Base-by-base conservation (phyloP, 345 rosid genomes). In the Gossypium sturtianum region DNA sequence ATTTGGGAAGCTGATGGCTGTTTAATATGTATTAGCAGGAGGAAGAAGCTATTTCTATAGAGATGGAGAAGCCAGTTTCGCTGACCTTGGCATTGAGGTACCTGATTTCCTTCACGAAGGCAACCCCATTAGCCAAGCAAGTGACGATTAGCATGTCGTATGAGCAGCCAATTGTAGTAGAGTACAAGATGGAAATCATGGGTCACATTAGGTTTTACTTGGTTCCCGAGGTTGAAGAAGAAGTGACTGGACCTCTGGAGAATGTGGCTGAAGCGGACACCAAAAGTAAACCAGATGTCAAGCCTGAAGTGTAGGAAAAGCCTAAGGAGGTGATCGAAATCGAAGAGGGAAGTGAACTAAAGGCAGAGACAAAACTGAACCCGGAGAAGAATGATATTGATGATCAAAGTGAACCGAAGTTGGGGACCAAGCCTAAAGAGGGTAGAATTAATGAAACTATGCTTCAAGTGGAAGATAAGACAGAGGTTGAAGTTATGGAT, bases 151-250 rank as follows among this genome's bases (percentile, higher is more conserved):
- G 34, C 11, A 11, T 66, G 70, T 45, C 38, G 0, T 12, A 2
- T 11, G 70, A 45, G 5, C 19, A 20, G 29, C 70, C 70, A 12
- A 12, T 45, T 20, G 34, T 20, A 45, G 12, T 66, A 1, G 71
- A 66, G 38, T 66, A 66, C 71, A 66, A 45, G 12, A 66, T 66
- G 34, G 38, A 20, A 62, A 16, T 7, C 41, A 34, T 19, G 53
- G 52, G 53, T 66, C 11, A 66, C 70, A 20, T 66, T 3, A 66
- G 70, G 70, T 66, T 66, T 7, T 66, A 66, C 52, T 66, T 66
- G 70, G 70, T 17, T 66, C 70, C 66, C 20, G 16, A 34, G 66
- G 1, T 62, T 62, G 45, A 29, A 15, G 44, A 34, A 2, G 20
- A 61, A n/a, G 44, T 15, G 44, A 29, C 66, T 7, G 66, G 45